Evolutionary conservation across 495 filamentous ascomycete species (phyloP).

Genomic region (Penicillium robsamsonii): DNA sequence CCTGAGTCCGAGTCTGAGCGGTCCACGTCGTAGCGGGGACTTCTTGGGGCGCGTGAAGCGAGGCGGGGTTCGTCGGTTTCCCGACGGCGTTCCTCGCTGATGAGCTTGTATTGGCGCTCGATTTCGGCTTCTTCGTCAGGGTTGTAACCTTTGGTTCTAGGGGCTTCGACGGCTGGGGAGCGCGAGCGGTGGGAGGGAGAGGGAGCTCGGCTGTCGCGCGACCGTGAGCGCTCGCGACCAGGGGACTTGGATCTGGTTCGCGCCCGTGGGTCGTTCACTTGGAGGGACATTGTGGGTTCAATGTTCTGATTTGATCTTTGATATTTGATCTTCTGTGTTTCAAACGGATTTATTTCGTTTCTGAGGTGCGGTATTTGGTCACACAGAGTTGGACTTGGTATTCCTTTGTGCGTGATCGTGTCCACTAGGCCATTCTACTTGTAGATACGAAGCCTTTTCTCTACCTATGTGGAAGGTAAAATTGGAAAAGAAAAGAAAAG

Average conservation of each 20-base stretch:
- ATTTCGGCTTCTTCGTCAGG: slow-evolving; percentile 28
- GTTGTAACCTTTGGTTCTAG: slow-evolving; percentile 23
- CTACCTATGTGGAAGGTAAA: not conserved
- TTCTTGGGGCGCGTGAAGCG: slow-evolving; percentile 37
- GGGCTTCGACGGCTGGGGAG: slow-evolving; percentile 18
- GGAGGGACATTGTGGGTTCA: slow-evolving; percentile 43
- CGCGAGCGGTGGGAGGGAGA: slow-evolving; percentile 28
- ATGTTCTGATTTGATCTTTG: not conserved
- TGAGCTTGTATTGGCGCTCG: slow-evolving; percentile 30
- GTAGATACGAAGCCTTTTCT: not conserved
- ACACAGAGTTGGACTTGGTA: not conserved
- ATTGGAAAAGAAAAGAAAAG: not conserved
- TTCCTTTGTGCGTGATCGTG: not conserved
- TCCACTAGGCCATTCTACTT: not conserved
- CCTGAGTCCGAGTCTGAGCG: slow-evolving; percentile 51
- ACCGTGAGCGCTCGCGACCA: slow-evolving; percentile 48
- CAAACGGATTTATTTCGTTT: not conserved
- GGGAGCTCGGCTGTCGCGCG: slow-evolving; percentile 45
- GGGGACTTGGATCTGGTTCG: slow-evolving; percentile 62
- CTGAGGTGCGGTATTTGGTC: not conserved
- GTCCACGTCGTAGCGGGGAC: slow-evolving; percentile 40
- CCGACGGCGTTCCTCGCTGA: slow-evolving; percentile 19
- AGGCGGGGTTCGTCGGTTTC: slow-evolving; percentile 4
- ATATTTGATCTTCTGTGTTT: not conserved
- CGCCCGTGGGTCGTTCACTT: slow-evolving; percentile 57